phyloP scores from a whole-genome alignment of 2,329 filamentous ascomycete species.

The Pseudogymnoascus pannorum region DNA sequence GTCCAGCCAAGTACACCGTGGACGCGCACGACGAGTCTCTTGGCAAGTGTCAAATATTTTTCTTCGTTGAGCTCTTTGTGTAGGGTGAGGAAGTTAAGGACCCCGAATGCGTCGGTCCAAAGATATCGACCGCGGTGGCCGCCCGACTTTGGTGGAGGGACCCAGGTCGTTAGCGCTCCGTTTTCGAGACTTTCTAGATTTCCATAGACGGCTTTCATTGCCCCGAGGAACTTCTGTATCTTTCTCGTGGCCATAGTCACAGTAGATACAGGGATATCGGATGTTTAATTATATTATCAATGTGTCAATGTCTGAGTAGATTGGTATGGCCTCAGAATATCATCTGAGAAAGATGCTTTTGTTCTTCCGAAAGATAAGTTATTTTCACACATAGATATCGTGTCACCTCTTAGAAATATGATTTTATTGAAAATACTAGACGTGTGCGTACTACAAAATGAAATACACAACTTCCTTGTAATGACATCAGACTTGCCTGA shows the following conservation, averaged over 20 bases:
- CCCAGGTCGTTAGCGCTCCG: not conserved
- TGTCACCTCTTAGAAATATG: not conserved
- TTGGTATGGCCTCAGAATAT: not conserved
- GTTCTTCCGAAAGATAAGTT: not conserved
- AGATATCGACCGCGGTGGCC: conserved; percentile 52
- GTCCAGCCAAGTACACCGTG: conserved; percentile 46
- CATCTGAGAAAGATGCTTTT: not conserved
- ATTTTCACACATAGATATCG: not conserved
- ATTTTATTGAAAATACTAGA: not conserved
- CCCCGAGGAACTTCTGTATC: not conserved
- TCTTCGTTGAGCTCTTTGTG: conserved; percentile 33
- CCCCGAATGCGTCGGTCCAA: conserved; percentile 55
- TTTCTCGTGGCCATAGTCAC: not conserved
- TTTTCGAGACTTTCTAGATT: not conserved
- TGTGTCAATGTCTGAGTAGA: not conserved
- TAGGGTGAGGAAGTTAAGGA: conserved; percentile 51
- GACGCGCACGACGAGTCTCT: conserved; percentile 41
- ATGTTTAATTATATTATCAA: not conserved
- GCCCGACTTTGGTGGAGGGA: conserved; percentile 38
- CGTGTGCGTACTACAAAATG: not conserved
- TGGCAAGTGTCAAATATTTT: conserved; percentile 43
- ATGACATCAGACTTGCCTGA: conserved; percentile 4
- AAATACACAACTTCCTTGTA: not conserved
- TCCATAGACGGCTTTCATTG: not conserved
- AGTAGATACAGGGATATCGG: not conserved